Percentiles rank a stretch among this genome's conserved stretches.
phyloP scores from a whole-genome alignment of 441 rosid genomes.

The Theobroma grandiflorum region DNA sequence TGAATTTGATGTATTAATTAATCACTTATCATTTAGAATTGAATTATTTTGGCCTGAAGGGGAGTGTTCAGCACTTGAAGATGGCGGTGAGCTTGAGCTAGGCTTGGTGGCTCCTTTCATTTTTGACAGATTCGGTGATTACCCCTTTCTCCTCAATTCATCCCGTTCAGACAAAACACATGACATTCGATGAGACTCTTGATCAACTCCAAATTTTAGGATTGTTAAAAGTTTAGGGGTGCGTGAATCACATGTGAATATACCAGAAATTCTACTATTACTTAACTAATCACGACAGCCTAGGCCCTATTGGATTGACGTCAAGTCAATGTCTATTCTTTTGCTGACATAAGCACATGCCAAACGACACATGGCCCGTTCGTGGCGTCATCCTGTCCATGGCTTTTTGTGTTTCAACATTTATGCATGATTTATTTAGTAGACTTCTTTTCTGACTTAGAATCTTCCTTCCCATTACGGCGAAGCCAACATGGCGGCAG shows the following conservation, averaged over 20 bases:
- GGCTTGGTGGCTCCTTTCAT: too few relatives aligned
- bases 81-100: too few relatives aligned
- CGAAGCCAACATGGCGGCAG: background rate
- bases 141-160: too few relatives aligned
- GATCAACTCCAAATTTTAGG: too few relatives aligned
- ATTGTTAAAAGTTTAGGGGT: background rate
- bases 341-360: background rate
- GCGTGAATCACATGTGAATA: background rate
- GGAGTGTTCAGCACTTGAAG: too few relatives aligned
- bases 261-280: background rate
- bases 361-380: background rate
- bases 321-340: background rate
- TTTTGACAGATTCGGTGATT: too few relatives aligned
- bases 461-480: background rate
- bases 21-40: too few relatives aligned
- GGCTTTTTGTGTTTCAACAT: background rate
- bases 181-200: too few relatives aligned
- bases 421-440: background rate
- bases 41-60: too few relatives aligned
- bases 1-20: too few relatives aligned
- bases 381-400: background rate
- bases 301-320: background rate
- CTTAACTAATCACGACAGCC: background rate
- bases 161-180: too few relatives aligned
- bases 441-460: background rate